Evolutionary conservation across 1,284 basidiomycete species (phyloP), one percentile per base, ranked within the genome.

Genomic region (Xanthoconium separans): DNA sequence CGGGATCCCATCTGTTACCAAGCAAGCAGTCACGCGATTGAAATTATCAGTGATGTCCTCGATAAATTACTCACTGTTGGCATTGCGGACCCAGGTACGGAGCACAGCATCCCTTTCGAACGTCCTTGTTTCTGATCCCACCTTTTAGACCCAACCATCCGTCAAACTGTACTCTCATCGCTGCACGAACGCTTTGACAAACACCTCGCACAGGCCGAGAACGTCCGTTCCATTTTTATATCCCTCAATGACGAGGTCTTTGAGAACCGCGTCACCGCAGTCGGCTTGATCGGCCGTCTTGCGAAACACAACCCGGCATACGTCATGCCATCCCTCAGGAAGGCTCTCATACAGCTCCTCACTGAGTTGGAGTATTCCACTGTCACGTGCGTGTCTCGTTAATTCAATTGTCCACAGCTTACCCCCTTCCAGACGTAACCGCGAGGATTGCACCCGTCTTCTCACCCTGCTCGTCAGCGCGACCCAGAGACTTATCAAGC

Each of bases 361-460:
- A 99, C 97, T 0, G 97, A 99, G 73, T 77, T 99, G 45, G 96
- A 99, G 73, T 99, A 98, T 69, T 94, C 96, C 4, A 95, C 91
- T 4, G 88, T 93, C 51, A 84, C 85, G 90, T 93, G 65, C 57
- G 84, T 76, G 4, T 27, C 46, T 22, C 44, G 34, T 43, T 33
- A 22, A 6, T 45, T 37, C 40, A 29, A n/a, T 6, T 29, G 1
- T 20, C 8, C 15, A 6, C 12, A 46, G 33, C 59, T 58, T 45
- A 54, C 20, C 7, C 22, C 53, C 41, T 44, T 42, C 57, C 10
- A 89, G 84, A 61, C 86, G 88, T 29, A 92, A 87, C 65, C 89
- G 95, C 55, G 97, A 99, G 70, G 94, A 98, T 63, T 95, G 92
- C 62, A 94, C 95, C 5, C 87, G 87, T 37, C 77, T 98, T 2